These are phyloP conservation scores for Arthrobotrys sphaeroides DNA, from an alignment of 2,329 filamentous ascomycete genomes.

Conservation along the genomic window DNA sequence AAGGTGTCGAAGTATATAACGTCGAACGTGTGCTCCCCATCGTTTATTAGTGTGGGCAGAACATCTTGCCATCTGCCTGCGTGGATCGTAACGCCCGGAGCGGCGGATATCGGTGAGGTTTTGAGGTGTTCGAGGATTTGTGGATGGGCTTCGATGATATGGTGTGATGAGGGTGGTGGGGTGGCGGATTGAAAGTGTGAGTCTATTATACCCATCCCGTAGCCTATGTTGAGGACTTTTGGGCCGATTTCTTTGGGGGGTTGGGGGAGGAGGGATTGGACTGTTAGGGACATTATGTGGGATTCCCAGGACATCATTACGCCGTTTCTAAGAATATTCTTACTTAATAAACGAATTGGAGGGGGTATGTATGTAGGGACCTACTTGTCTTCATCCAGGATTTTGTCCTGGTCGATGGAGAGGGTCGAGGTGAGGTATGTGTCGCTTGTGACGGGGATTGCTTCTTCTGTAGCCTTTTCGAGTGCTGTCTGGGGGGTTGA, in stretches of 20 bases:
- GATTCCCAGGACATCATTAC: constrained; percentile 97
- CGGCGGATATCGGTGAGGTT: constrained; percentile 73
- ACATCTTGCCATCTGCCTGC: constrained; percentile 83
- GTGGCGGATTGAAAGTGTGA: constrained; percentile 74
- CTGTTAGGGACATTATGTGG: constrained; percentile 73
- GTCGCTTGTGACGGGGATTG: constrained; percentile 55
- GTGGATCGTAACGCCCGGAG: constrained; percentile 69
- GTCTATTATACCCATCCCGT: constrained; percentile 91
- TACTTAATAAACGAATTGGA: constrained; percentile 72
- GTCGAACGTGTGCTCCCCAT: constrained; percentile 75
- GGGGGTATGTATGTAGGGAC: constrained; percentile 53
- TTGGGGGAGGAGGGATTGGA: constrained; percentile 20
- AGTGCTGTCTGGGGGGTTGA: constrained; percentile 36
- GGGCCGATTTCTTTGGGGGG: constrained; percentile 64
- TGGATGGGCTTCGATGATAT: constrained; percentile 87
- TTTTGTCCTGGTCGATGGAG: constrained; percentile 57
- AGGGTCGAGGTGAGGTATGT: constrained; percentile 35
- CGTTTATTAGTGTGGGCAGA: constrained; percentile 72
- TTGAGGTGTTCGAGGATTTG: constrained; percentile 76
- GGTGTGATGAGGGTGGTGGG: constrained; percentile 75
- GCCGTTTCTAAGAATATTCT: constrained; percentile 73
- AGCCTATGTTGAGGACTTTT: constrained; percentile 83
- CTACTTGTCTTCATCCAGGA: constrained; percentile 59
- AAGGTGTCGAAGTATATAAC: constrained; percentile 98
- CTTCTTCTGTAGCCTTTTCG: constrained; percentile 57